phyloP scores from a whole-genome alignment of 2,329 filamentous ascomycete species.

The Cytospora mali region DNA sequence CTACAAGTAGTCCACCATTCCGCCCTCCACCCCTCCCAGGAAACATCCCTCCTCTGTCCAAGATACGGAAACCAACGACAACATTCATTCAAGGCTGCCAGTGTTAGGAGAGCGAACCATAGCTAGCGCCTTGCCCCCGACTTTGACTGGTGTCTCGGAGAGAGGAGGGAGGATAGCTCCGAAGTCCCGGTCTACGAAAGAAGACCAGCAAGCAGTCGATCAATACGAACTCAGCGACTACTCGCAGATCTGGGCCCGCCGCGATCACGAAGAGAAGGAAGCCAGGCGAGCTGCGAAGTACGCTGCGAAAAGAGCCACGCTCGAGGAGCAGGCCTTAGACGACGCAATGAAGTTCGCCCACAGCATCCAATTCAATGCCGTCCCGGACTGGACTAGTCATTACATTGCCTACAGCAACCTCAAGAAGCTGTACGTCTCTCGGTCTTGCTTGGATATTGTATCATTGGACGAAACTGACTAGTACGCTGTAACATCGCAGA shows the following conservation, averaged over 20 bases:
- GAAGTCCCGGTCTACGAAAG: neutral
- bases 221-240: conserved; percentile 49
- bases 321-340: conserved; percentile 57
- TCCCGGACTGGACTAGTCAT: conserved; percentile 98
- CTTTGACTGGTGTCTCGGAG: conserved; percentile 23
- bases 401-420: conserved; percentile 99
- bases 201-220: conserved; percentile 18
- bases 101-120: conserved; percentile 8
- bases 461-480: conserved; percentile 9
- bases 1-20: conserved; percentile 27
- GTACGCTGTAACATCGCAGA: conserved; percentile 46
- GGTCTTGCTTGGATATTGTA: neutral
- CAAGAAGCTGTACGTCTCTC: conserved; percentile 82
- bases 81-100: conserved; percentile 8
- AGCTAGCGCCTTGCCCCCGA: conserved; percentile 18
- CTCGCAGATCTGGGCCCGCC: conserved; percentile 36
- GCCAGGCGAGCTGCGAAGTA: conserved; percentile 48
- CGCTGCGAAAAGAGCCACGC: conserved; percentile 67
- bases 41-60: conserved; percentile 25
- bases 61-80: conserved; percentile 15
- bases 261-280: conserved; percentile 38
- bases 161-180: conserved; percentile 23
- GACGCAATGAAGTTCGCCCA: conserved; percentile 99
- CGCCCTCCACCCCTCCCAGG: conserved; percentile 11
- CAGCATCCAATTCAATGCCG: conserved; percentile 98